Conservation (phyloP, 805 yeast genomes). For the Candida orba region DNA sequence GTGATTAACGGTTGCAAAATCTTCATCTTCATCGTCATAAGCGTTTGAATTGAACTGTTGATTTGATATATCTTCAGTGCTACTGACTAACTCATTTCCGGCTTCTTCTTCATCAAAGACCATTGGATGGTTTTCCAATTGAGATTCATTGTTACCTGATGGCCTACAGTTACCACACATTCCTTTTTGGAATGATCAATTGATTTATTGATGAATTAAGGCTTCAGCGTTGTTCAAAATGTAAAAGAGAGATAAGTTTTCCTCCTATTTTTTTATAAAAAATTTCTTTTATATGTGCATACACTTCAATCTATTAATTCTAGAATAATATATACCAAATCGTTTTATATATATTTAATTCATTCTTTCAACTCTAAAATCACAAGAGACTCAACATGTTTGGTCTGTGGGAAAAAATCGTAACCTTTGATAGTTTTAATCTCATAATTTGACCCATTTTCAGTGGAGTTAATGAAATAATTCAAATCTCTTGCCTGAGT, state of each 20-base stretch:
- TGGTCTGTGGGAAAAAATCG: slow-evolving; percentile 93
- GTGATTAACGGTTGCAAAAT: slow-evolving; percentile 17
- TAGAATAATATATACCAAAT: too few species aligned
- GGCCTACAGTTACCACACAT: slow-evolving; percentile 3
- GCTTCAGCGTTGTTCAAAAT: too few species aligned
- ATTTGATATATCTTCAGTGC: not conserved
- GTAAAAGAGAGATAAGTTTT: too few species aligned
- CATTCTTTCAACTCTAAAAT: slow-evolving; percentile 35
- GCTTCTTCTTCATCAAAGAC: slow-evolving; percentile 1
- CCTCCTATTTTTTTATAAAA: too few species aligned
- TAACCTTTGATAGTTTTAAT: slow-evolving; percentile 83
- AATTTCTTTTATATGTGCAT: too few species aligned
- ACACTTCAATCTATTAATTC: too few species aligned
- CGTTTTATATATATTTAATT: not conserved
- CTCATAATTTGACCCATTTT: slow-evolving; percentile 50
- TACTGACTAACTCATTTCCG: not conserved
- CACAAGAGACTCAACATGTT: slow-evolving; percentile 83
- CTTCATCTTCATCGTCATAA: slow-evolving; percentile 13
- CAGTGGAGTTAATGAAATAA: slow-evolving; percentile 62
- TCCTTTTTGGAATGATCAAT: too few species aligned
- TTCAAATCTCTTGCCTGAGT: slow-evolving; percentile 95
- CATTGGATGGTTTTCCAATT: not conserved
- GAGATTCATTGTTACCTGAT: not conserved
- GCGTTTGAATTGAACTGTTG: not conserved
- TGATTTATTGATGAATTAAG: too few species aligned